These are phyloP conservation scores for Hypoxylon sp. DNA, from an alignment of 2,329 filamentous ascomycete species.

Conservation along the genomic window DNA sequence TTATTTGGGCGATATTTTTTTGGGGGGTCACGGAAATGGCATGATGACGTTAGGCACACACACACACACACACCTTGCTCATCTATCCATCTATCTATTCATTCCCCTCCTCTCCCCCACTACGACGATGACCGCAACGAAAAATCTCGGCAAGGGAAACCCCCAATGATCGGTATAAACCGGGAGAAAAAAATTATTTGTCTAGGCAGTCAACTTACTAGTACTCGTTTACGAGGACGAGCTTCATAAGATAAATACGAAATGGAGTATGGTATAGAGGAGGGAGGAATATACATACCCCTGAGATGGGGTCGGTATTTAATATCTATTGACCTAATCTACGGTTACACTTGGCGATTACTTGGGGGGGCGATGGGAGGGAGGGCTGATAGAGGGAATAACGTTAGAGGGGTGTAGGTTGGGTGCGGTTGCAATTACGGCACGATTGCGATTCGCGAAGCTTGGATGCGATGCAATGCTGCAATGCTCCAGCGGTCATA, in stretches of 20 bases:
- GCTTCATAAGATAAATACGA: background rate
- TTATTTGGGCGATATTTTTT: conserved; percentile 18
- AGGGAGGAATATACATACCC: background rate
- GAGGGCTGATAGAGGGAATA: conserved; percentile 5
- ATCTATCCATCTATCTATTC: background rate
- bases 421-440: conserved; percentile 29
- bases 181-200: background rate
- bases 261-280: background rate
- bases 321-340: conserved; percentile 36
- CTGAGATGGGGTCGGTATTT: conserved; percentile 10
- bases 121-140: conserved; percentile 9
- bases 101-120: conserved; percentile 17
- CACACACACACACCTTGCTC: no score
- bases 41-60: conserved; percentile 31
- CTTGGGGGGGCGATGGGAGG: background rate
- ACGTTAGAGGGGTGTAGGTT: background rate
- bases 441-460: conserved; percentile 34
- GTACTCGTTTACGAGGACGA: conserved; percentile 4
- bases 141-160: conserved; percentile 4
- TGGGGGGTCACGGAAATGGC: conserved; percentile 20
- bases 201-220: background rate
- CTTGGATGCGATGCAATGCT: conserved; percentile 24
- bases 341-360: conserved; percentile 6
- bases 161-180: conserved; percentile 13
- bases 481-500: conserved; percentile 16